Evolutionary conservation across 164 flowering plant genomes (phyloP).

Genomic region (Warburgia ugandensis): DNA sequence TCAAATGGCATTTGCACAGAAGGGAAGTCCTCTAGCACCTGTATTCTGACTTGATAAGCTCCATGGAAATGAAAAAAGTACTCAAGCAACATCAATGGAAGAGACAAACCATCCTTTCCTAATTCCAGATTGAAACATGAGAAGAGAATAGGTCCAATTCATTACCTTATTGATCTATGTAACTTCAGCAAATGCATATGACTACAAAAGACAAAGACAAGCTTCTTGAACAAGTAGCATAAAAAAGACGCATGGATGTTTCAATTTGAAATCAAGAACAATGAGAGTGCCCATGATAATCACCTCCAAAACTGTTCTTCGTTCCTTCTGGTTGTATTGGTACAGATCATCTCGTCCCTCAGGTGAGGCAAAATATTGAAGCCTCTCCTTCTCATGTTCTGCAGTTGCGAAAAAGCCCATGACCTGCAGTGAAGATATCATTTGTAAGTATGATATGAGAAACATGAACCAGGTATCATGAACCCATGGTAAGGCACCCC

Average conservation of each 20-base stretch:
- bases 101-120: neutral
- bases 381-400: conserved; percentile 90
- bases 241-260: too few relatives aligned
- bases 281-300: too few relatives aligned
- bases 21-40: conserved; percentile 91
- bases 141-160: too few relatives aligned
- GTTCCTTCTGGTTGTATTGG: conserved; percentile 85
- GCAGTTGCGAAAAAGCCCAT: conserved; percentile 87
- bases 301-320: conserved; percentile 95
- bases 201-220: too few relatives aligned
- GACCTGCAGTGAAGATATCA: conserved; percentile 35
- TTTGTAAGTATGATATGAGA: neutral
- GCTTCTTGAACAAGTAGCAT: too few relatives aligned
- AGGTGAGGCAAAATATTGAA: conserved; percentile 85
- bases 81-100: neutral
- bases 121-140: too few relatives aligned
- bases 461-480: too few relatives aligned
- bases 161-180: too few relatives aligned
- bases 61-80: too few relatives aligned
- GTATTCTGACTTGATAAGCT: neutral
- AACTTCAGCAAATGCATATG: too few relatives aligned
- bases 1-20: conserved; percentile 95
- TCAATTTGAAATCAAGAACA: too few relatives aligned
- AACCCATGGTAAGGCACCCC: neutral
- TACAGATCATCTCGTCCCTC: conserved; percentile 97